Base-by-base conservation (phyloP, 768 basidiomycete genomes). In the Gyrodon lividus region DNA sequence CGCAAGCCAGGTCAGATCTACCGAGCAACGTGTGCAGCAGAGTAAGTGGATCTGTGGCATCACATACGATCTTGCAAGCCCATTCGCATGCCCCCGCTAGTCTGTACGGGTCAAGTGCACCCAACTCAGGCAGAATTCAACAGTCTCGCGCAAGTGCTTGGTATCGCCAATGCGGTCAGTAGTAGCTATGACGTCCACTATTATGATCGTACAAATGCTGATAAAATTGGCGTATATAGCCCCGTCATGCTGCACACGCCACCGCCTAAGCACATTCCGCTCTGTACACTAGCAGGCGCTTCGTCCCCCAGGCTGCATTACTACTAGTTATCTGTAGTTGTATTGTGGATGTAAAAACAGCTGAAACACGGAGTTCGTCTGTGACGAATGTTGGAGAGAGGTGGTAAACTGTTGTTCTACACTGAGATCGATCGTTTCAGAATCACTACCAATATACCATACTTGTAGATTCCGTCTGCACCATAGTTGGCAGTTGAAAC, bases 51-150 rank as follows among this genome's bases (percentile, higher is more conserved):
- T 12, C 45, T 28, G 10, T 23, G 23, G 8, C 37, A 14, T 14
- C 22, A 17, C 12, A 40, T 13, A 28, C 43, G 10, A 40, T 23
- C 2, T 30, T 40, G 9, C 37, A 38, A 7, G n/a, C 24, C 23
- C 23, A n/a, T 42, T 23, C 33, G 22, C 30, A 26, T 50, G 37
- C 38, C 26, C 1, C 9, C 38, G 23, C 46, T 50, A 86, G 85
- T 86, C 57, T 74, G 79, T 65, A 71, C 72, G 10, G 82, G 77
- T 6, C 56, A 17, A 0, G 33, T 13, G 4, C 75, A 59, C 51
- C 76, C 84, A 13, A 78, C 77, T 8, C 54, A 67, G 7, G 51
- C 58, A 0, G 85, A 86, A 57, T 85, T 83, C 66, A 63, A 70
- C 31, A 62, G 63, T 22, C 70, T 87, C 51, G 77, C 80, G 0